A percentile compares a stretch with the other conserved stretches of the same genome.
These are phyloP conservation scores for Colletotrichum nymphaeae DNA, from an alignment of 2,329 filamentous ascomycete species.

Conservation along the genomic window DNA sequence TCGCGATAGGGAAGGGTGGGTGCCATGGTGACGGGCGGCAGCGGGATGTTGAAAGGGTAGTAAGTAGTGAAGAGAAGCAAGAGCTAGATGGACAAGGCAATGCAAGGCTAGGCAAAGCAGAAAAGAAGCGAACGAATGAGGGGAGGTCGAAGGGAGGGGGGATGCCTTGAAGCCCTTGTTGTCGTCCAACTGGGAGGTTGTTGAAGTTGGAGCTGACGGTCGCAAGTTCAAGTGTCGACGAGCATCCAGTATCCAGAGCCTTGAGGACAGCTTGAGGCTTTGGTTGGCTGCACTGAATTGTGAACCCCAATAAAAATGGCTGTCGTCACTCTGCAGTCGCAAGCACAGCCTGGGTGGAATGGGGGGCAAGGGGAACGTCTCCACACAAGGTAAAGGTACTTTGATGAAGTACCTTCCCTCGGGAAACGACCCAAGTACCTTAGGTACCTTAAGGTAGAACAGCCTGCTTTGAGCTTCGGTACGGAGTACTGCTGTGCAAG, in stretches of 20 bases:
- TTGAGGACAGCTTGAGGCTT: slow-evolving; percentile 35
- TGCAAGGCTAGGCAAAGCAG: neutral
- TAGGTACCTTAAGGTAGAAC: no score
- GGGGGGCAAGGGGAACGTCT: neutral
- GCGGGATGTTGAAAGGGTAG: slow-evolving; percentile 2
- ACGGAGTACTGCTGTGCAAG: neutral
- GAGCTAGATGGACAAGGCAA: neutral
- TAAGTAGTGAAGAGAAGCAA: neutral
- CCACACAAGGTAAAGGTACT: neutral
- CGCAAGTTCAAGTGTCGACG: slow-evolving; percentile 16
- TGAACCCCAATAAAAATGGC: slow-evolving; percentile 21
- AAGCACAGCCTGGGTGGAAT: neutral
- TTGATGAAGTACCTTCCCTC: no score
- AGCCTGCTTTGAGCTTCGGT: neutral
- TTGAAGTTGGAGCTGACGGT: slow-evolving; percentile 3
- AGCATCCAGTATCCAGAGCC: slow-evolving; percentile 6
- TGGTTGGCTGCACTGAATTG: slow-evolving; percentile 13
- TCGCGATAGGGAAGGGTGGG: slow-evolving; percentile 82
- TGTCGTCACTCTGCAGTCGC: slow-evolving; percentile 36
- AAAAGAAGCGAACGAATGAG: slow-evolving; percentile 12
- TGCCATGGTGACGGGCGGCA: slow-evolving; percentile 46
- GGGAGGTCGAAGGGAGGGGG: neutral
- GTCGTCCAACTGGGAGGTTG: slow-evolving; percentile 7
- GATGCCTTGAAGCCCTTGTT: slow-evolving; percentile 5
- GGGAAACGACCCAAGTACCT: no score